A percentile compares a stretch with the other conserved stretches of the same genome.
phyloP scores from a whole-genome alignment of 495 filamentous ascomycete genomes.

The Neurospora tetrasperma region DNA sequence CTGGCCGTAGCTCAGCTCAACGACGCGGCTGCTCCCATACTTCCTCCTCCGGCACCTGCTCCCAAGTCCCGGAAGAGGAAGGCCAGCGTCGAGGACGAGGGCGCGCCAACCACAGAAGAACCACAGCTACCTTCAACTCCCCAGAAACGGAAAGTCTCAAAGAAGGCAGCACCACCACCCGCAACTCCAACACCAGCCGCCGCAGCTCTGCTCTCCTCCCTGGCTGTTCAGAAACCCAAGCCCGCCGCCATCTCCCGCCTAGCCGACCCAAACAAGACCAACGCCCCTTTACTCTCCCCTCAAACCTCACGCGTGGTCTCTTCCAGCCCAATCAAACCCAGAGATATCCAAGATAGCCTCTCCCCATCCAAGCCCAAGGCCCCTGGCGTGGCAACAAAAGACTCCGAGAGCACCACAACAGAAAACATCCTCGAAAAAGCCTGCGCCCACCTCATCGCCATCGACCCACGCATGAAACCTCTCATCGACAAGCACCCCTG shows the following conservation, averaged over 20 bases:
- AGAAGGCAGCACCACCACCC: slow-evolving; percentile 15
- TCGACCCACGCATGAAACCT: slow-evolving; percentile 62
- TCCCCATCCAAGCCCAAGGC: slow-evolving; percentile 45
- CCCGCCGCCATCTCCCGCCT: slow-evolving; percentile 33
- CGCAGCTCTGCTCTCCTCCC: slow-evolving; percentile 24
- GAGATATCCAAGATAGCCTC: slow-evolving; percentile 20
- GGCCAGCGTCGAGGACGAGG: slow-evolving; percentile 5
- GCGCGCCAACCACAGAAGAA: not conserved
- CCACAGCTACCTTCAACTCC: slow-evolving; percentile 25
- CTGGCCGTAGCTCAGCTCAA: slow-evolving; percentile 17
- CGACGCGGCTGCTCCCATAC: slow-evolving; percentile 7
- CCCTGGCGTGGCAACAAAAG: not conserved
- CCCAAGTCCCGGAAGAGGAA: slow-evolving; percentile 30
- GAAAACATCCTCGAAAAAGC: slow-evolving; percentile 68
- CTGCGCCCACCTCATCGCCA: slow-evolving; percentile 61
- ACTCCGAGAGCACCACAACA: slow-evolving; percentile 47
- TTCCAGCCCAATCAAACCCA: slow-evolving; percentile 29
- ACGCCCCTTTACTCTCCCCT: slow-evolving; percentile 72
- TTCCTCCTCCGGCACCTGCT: slow-evolving; percentile 10
- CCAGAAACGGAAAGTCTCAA: slow-evolving; percentile 18
- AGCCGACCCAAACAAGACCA: slow-evolving; percentile 43
- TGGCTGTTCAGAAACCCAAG: slow-evolving; percentile 20
- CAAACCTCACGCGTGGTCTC: slow-evolving; percentile 60
- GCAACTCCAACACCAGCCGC: slow-evolving; percentile 31
- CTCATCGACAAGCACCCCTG: slow-evolving; percentile 71